phyloP scores from a whole-genome alignment of 2,329 filamentous ascomycete genomes.

The Verticillium tricorpus region DNA sequence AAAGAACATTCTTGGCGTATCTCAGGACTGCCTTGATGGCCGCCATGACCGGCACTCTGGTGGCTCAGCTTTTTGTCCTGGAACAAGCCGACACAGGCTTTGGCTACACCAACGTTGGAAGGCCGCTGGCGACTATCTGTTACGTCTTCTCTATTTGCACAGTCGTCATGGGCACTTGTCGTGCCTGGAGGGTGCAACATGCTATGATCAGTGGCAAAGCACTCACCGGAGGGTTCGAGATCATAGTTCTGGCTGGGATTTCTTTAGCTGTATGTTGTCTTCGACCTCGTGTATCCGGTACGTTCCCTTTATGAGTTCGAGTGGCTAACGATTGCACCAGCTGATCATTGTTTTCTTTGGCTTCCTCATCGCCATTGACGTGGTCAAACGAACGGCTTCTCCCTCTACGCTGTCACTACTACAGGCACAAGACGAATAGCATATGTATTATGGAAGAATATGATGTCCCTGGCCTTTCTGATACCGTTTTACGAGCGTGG shows the following conservation, averaged over 20 bases:
- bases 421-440: not conserved
- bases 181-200: conserved; percentile 25
- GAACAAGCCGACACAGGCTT: conserved; percentile 35
- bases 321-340: not conserved
- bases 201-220: conserved; percentile 23
- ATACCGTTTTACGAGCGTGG: too few relatives aligned
- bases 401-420: not conserved
- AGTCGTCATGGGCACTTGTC: conserved; percentile 22
- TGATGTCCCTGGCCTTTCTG: too few relatives aligned
- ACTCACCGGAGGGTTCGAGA: conserved; percentile 24
- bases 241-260: conserved; percentile 12
- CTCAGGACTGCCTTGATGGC: conserved; percentile 66
- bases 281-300: not conserved
- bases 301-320: not conserved
- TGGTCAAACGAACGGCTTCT: conserved; percentile 5
- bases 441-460: not conserved
- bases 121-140: conserved; percentile 47
- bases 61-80: conserved; percentile 64
- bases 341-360: conserved; percentile 7
- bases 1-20: conserved; percentile 71
- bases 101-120: conserved; percentile 57
- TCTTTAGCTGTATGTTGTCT: conserved; percentile 11
- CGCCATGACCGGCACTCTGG: conserved; percentile 60
- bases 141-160: conserved; percentile 33
- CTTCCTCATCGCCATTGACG: conserved; percentile 11